Evolutionary conservation across 192 early-diverging fungal genomes (phyloP).

Genomic region (Coemansia sp.): DNA sequence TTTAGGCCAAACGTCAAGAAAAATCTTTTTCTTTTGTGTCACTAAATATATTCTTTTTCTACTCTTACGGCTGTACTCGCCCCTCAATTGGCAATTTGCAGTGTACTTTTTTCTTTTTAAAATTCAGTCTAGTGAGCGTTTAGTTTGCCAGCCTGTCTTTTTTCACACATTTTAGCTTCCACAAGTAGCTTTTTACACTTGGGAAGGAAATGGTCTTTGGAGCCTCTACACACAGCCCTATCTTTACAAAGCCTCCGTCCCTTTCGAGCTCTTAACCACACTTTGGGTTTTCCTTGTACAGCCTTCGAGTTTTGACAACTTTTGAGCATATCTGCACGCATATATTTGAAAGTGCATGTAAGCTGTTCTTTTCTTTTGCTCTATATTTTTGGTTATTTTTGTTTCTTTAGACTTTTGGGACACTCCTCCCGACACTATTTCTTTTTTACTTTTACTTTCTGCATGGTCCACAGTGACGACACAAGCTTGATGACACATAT

Average conservation of each 20-base stretch:
- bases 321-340: background rate
- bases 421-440: background rate
- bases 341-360: background rate
- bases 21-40: conserved; percentile 4
- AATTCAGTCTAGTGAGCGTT: no score
- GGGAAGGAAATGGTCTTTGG: conserved; percentile 4
- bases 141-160: background rate
- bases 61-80: no score
- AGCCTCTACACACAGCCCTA: background rate
- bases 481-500: background rate
- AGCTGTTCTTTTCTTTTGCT: background rate
- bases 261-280: background rate
- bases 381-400: conserved; percentile 10
- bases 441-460: background rate
- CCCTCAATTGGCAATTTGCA: no score
- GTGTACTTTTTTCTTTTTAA: background rate
- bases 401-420: background rate
- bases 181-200: background rate
- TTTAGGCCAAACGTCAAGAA: background rate
- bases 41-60: background rate
- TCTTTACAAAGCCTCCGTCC: conserved; percentile 3
- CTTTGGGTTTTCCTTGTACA: background rate
- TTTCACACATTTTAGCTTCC: background rate
- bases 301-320: background rate
- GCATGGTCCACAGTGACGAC: conserved; percentile 5